Evolutionary conservation across 2,329 filamentous ascomycete species (phyloP), one percentile per base, ranked within the genome.

Genomic region (Alternaria conjuncta): DNA sequence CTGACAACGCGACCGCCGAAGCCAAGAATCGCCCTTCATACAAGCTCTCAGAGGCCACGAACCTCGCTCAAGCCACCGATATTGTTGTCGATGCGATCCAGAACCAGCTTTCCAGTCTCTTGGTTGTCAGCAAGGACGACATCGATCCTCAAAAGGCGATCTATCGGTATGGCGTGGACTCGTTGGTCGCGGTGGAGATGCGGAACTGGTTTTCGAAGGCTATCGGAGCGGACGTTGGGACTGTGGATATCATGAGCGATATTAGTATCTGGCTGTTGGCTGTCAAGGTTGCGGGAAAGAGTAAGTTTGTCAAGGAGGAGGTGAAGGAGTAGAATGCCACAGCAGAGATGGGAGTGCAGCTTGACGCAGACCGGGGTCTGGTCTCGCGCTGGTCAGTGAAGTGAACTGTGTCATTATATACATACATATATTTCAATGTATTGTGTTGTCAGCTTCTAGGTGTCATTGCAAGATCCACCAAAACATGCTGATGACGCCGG

Each of bases 111-210:
- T 65, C 70, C 3, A 60, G 60, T 18, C 28, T 68, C 8, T 57
- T 71, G 1, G 60, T 64, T 11, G 44, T 68, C 2, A 55, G 56
- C 18, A 57, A 58, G 12, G 74, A 76, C 1, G 71, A 75, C 32
- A 64, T 74, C 9, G 69, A 76, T 32, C 60, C 68, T 2, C 60
- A 45, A 9, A 72, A 67, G 21, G 66, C 76, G 2, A 58, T 78
- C 15, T 51, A 67, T 44, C 53, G 60, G 15, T 74, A 77, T 44
- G 74, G 74, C 6, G 64, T 76, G 3, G 74, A 76, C 45, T 75
- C 72, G 5, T 58, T 75, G 6, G 66, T 74, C 7, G 71, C 73
- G 12, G 65, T 75, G 4, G 72, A 75, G 57, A 50, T 76, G 51
- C 59, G 72, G 2, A 74, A 71, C 41, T 71, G 70, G 69, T 63